phyloP scores from a whole-genome alignment of 257 asterid genomes.

The Solanum okadae region DNA sequence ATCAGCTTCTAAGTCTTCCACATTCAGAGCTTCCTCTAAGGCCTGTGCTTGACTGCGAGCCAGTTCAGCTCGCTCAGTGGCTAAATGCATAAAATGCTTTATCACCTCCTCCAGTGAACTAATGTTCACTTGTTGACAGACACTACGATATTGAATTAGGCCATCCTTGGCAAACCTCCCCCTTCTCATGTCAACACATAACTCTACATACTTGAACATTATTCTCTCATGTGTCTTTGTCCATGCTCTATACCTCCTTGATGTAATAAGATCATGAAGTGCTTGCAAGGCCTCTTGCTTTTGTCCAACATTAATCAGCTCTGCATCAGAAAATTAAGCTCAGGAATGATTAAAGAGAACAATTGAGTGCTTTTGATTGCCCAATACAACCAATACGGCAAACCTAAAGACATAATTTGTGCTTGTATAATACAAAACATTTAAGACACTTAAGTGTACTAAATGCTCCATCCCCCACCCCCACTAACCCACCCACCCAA shows the following conservation, averaged over 20 bases:
- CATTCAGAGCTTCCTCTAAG: slow-evolving; percentile 35
- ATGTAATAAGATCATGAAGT: slow-evolving; percentile 27
- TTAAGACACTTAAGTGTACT: background rate
- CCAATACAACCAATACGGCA: background rate
- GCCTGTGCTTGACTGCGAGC: slow-evolving; percentile 30
- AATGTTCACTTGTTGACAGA: slow-evolving; percentile 32
- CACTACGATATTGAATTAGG: slow-evolving; percentile 24
- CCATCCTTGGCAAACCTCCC: slow-evolving; percentile 31
- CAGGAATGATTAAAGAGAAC: background rate
- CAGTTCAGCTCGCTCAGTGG: slow-evolving; percentile 28
- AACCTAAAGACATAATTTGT: background rate
- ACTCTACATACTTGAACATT: slow-evolving; percentile 32
- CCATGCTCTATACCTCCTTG: slow-evolving; percentile 37
- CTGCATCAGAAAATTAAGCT: slow-evolving; percentile 9
- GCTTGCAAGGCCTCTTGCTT: slow-evolving; percentile 32
- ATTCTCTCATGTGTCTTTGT: slow-evolving; percentile 26
- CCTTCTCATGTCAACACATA: slow-evolving; percentile 34
- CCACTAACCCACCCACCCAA: background rate
- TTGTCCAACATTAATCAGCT: slow-evolving; percentile 30
- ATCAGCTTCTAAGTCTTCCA: slow-evolving; percentile 35
- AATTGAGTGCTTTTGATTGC: background rate
- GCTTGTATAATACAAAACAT: background rate
- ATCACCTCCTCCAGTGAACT: slow-evolving; percentile 34
- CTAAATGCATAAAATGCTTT: slow-evolving; percentile 26
- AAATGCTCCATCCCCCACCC: background rate